Base-by-base conservation (phyloP, 2,329 filamentous ascomycete species). In the Hirsutella rhossiliensis region DNA sequence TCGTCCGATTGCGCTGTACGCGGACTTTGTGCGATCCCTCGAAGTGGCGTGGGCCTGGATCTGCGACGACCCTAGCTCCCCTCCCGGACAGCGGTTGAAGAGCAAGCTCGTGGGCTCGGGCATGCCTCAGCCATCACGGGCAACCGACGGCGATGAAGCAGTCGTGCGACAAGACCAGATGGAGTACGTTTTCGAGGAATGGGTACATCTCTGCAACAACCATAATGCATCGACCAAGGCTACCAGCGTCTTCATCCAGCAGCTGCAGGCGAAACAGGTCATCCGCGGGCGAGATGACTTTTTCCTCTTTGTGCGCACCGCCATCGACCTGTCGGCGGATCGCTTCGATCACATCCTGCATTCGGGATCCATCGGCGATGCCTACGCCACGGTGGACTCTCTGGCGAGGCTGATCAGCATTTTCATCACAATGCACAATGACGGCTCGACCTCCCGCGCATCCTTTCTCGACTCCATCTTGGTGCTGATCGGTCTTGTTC, bases 101-200 rank as follows among this genome's bases (percentile, higher is more conserved):
- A 68, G 71, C 60, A 87, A 68, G 65, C 75, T 66, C 17, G 51
- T 68, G 36, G 62, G 64, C 37, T 64, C 70, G 3, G 62, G 62
- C 2, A 52, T 69, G 6, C 52, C 63, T 3, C 62, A 65, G 32
- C 59, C 64, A 8, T 50, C 58, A 49, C 59, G 48, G 59, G 68
- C 42, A 69, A 72, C 50, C 62, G 72, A 71, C 28, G 77, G 73
- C 19, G 76, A 82, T 45, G 73, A 56, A 29, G 44, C 41, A 34
- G 61, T 67, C 34, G 71, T 76, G 29, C 81, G 81, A 52, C 78
- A 81, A 49, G 87, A 94, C 48, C 87, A 96, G 60, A 79, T 94
- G 64, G 87, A 94, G 54, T 97, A 98, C 58, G 75, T 96, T 18
- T 96, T 98, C 56, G 88, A 90, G 38, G 92, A 98, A 65, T 98